Evolutionary conservation across 202 grass and related monocot species (phyloP).

Genomic region (Sporobolus alterniflorus): DNA sequence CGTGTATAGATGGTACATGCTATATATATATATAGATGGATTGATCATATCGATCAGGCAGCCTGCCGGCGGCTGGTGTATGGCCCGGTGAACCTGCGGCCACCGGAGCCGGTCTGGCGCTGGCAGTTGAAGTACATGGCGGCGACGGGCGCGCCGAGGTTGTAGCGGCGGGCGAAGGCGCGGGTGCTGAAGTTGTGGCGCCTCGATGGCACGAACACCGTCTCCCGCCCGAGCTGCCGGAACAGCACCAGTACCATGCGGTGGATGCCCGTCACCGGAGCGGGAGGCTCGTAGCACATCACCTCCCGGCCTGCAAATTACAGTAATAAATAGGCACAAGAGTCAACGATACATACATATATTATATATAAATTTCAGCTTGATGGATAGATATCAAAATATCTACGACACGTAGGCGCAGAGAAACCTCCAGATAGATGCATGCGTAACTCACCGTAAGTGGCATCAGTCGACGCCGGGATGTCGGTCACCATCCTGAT

Average conservation of each 20-base stretch:
- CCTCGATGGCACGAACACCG: slow-evolving; percentile 52
- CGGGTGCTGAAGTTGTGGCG: slow-evolving; percentile 84
- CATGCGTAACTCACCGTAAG: slow-evolving; percentile 51
- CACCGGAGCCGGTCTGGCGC: slow-evolving; percentile 75
- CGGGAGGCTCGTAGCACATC: slow-evolving; percentile 69
- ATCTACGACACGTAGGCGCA: too few species aligned
- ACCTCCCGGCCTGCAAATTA: slow-evolving; percentile 56
- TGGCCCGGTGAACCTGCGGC: slow-evolving; percentile 53
- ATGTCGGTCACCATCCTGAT: slow-evolving; percentile 99
- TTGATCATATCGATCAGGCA: neutral
- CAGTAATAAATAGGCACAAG: too few species aligned
- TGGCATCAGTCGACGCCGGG: slow-evolving; percentile 72
- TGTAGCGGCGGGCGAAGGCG: slow-evolving; percentile 59
- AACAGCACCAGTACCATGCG: slow-evolving; percentile 82
- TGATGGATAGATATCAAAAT: too few species aligned
- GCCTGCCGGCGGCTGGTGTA: slow-evolving; percentile 41
- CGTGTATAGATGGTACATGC: neutral
- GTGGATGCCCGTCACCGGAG: slow-evolving; percentile 69
- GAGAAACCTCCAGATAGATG: too few species aligned
- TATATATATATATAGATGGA: too few species aligned
- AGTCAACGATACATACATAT: neutral
- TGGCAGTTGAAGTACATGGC: slow-evolving; percentile 82
- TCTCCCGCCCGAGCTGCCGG: slow-evolving; percentile 67
- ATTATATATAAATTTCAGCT: too few species aligned
- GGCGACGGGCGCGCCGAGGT: slow-evolving; percentile 67